Evolutionary conservation across 2,329 filamentous ascomycete species (phyloP).

Genomic region (Drechmeria coniospora): DNA sequence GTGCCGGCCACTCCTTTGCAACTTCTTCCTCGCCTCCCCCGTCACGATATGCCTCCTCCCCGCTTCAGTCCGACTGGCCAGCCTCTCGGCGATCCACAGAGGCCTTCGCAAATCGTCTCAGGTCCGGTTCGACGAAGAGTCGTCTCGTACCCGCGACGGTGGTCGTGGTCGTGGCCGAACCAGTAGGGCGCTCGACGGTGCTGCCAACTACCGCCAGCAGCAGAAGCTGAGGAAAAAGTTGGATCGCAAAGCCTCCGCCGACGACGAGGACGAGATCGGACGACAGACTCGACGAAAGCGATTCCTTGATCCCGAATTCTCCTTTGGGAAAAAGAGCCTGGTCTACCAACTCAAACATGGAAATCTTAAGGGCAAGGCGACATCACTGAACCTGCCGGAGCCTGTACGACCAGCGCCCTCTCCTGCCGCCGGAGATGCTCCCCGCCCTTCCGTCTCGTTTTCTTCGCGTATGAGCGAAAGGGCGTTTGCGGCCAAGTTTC

Average conservation of each 20-base stretch:
- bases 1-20: slow-evolving; percentile 5
- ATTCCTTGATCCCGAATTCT: slow-evolving; percentile 32
- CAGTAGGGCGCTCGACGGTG: slow-evolving; percentile 13
- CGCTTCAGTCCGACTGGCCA: slow-evolving; percentile 15
- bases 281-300: slow-evolving; percentile 32
- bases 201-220: slow-evolving; percentile 15
- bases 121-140: slow-evolving; percentile 11
- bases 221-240: slow-evolving; percentile 38
- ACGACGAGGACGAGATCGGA: slow-evolving; percentile 15
- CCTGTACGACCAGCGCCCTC: slow-evolving; percentile 8
- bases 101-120: slow-evolving; percentile 41
- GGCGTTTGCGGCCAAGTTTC: too few relatives aligned
- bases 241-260: slow-evolving; percentile 22
- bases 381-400: slow-evolving; percentile 10
- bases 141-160: not conserved
- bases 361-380: slow-evolving; percentile 13
- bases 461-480: too few relatives aligned
- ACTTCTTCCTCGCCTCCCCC: not conserved
- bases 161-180: slow-evolving; percentile 5
- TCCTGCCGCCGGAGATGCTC: not conserved
- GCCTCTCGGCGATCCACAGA: slow-evolving; percentile 52
- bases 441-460: not conserved
- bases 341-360: slow-evolving; percentile 39
- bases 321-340: slow-evolving; percentile 39
- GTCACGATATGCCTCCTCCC: slow-evolving; percentile 3